A percentile compares a stretch with the other conserved stretches of the same genome.
Evolutionary conservation across 1,284 basidiomycete species (phyloP).

Genomic region (Termitomyces sp.): DNA sequence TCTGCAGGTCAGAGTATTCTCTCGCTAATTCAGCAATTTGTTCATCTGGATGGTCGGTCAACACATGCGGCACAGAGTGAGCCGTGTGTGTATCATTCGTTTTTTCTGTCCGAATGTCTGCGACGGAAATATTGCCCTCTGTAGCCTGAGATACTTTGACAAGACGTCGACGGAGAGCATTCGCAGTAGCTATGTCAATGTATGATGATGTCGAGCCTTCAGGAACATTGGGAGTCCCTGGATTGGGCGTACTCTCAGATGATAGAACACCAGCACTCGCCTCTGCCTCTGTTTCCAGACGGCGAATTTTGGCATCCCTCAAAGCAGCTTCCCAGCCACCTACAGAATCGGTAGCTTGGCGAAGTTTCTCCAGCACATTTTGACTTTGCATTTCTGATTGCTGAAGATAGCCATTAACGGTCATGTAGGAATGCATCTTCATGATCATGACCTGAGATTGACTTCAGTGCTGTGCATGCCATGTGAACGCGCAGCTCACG

Average conservation of each 20-base stretch:
- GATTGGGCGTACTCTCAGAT: constrained; percentile 21
- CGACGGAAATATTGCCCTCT: constrained; percentile 14
- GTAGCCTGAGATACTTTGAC: constrained; percentile 30
- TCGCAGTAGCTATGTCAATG: constrained; percentile 50
- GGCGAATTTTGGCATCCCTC: constrained; percentile 39
- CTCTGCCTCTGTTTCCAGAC: constrained; percentile 31
- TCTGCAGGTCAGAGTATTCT: constrained; percentile 74
- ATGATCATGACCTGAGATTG: constrained; percentile 76
- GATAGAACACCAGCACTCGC: constrained; percentile 15
- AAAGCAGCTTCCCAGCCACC: constrained; percentile 67
- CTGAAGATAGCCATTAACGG: constrained; percentile 84
- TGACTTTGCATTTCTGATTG: constrained; percentile 45
- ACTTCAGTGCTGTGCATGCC: neutral
- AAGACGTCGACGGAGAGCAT: constrained; percentile 52
- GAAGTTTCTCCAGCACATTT: constrained; percentile 40
- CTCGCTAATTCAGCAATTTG: constrained; percentile 68
- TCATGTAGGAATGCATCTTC: constrained; percentile 96
- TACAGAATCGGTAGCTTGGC: constrained; percentile 39
- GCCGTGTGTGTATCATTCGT: constrained; percentile 17
- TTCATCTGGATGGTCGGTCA: constrained; percentile 72
- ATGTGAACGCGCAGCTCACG: constrained; percentile 32
- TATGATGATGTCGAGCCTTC: constrained; percentile 43
- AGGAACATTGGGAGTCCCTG: constrained; percentile 33
- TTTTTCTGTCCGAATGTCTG: constrained; percentile 2
- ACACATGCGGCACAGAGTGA: constrained; percentile 42